Evolutionary conservation across 192 early-diverging fungal species (phyloP), one percentile per base, ranked within the genome.

Genomic region (Coemansia sp.): DNA sequence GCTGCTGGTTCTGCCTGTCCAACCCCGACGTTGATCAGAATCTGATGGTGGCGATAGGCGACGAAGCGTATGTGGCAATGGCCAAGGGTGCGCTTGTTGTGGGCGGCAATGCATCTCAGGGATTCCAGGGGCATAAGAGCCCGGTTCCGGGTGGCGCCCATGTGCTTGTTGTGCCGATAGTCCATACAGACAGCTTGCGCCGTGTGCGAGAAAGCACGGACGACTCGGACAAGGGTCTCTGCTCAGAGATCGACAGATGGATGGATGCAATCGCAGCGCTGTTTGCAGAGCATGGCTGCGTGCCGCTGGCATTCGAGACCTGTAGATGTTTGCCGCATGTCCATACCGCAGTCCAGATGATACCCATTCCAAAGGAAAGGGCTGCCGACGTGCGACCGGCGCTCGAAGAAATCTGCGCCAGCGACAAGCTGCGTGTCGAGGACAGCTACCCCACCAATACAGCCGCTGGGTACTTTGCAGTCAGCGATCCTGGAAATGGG

Each of bases 1-100:
- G 87, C 4, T 98, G 96, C 77, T 98, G 96, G 96, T 98, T 98
- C 74, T 98, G 96, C 69, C 79, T 98, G 47, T 84, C 92, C 0
- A 95, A 93, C 62, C 94, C 96, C 1, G 87, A 89, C 37, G 76
- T 95, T 23, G 91, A 89, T 65, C 92, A 94, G 74, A 94, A 96
- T 50, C 80, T 98, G 59, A 92, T 98, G 67, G 85, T 89, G 2
- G 86, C 89, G 1, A 90, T 97, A 71, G 89, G 88, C 4, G 75
- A 81, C 19, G 90, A 96, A 57, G 79, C 87, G 7, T 98, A 98
- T 61, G 53, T 91, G 31, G 87, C 95, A 13, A 75, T 93, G 61
- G 87, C 96, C 30, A 97, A 96, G 78, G 96, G 96, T n/a, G 86
- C 88, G 23, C 67, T 97, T 23, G 80, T 87, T 0, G 76, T 69